Base-by-base conservation (phyloP, 208 protist species). In the Trypanosoma congolense region DNA sequence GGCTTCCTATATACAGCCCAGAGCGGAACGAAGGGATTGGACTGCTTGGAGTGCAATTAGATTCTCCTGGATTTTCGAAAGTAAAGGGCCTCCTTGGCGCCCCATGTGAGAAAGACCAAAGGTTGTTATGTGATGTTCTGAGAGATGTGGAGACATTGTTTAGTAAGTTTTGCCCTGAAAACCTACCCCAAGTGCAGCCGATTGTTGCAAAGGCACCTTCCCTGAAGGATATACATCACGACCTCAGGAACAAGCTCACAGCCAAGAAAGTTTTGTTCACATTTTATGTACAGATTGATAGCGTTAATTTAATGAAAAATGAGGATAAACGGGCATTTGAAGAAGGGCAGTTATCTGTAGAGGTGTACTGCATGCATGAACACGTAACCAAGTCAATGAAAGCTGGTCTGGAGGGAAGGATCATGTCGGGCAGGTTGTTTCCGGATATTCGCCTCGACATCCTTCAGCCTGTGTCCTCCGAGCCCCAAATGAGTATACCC, bases 101-200 rank as follows among this genome's bases (percentile, higher is more conserved):
- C 30, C 52, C 55, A 58, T 30, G 18, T 12, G 52, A 55, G 28
- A 43, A 55, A 5, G 47, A 6, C 38, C 40, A n/a, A 2, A 48
- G 14, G 28, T 44, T 58, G 19, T 2, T 65, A 2, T 65, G 78
- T 30, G 69, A 70, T 16, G 77, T 93, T 14, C 79, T 70, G 26
- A 59, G 62, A 19, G 87, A 93, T 64, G 83, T 91, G 25, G 76
- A 68, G 16, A 80, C 78, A 56, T 68, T 93, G 19, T 18, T 93
- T 53, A 58, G 55, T 18, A 90, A 90, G 68, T 86, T 75, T 61
- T 26, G 44, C 16, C 78, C 87, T 18, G 53, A 71, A 28, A 64
- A 87, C 28, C 46, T 85, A 44, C 33, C 65, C 1, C 72, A 69
- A 55, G 83, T 80, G 45, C 87, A 93, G 55, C 70, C 78, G 22